Conservation (phyloP, 768 basidiomycete genomes). For the Tricholoma sp. region DNA sequence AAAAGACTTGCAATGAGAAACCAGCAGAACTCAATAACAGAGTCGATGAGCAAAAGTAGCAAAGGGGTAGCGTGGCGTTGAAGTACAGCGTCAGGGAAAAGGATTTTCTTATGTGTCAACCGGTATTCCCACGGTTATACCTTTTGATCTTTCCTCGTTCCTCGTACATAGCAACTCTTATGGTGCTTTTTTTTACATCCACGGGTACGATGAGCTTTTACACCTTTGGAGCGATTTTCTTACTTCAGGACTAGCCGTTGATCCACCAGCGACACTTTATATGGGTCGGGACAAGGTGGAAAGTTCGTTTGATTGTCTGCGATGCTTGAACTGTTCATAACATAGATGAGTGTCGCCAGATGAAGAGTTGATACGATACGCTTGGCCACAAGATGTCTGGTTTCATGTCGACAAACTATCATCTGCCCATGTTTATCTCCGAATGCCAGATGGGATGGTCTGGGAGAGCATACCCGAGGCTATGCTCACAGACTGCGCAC, state of each 20-base stretch:
- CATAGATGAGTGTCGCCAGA: conserved; percentile 44
- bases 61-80: too few species aligned
- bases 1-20: not conserved
- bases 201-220: conserved; percentile 23
- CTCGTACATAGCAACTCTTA: conserved; percentile 8
- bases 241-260: conserved; percentile 34
- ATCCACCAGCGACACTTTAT: conserved; percentile 71
- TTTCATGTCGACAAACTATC: conserved; percentile 99
- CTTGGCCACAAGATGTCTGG: conserved; percentile 85
- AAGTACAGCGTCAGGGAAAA: not conserved
- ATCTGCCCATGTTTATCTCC: conserved; percentile 95
- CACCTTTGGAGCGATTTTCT: not conserved
- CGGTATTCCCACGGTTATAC: not conserved
- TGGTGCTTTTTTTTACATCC: conserved; percentile 52
- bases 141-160: not conserved
- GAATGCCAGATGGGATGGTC: conserved; percentile 71
- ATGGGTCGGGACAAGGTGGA: conserved; percentile 98
- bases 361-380: conserved; percentile 92
- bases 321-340: not conserved
- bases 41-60: not conserved
- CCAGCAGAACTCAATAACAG: not conserved
- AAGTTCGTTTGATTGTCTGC: conserved; percentile 45
- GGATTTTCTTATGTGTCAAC: not conserved
- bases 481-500: conserved; percentile 80
- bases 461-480: conserved; percentile 87